Conservation (phyloP, 768 basidiomycete genomes). For the Sporobolomyces pararoseus region DNA sequence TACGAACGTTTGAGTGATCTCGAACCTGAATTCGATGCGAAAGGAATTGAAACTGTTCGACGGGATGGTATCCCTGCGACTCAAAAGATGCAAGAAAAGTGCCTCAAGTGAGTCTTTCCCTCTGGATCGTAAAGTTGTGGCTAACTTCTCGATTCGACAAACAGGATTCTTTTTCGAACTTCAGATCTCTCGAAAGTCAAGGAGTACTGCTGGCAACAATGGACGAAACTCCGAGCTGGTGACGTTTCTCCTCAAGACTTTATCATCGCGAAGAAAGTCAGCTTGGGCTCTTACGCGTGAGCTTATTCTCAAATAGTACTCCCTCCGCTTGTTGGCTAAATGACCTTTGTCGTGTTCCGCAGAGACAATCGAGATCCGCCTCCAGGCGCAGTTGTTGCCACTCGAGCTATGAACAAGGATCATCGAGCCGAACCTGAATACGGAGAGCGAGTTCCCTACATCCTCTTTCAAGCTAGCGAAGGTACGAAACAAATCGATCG, state of each 20-base stretch:
- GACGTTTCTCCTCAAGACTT: slow-evolving; percentile 85
- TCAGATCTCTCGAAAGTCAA: slow-evolving; percentile 87
- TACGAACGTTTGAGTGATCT: slow-evolving; percentile 77
- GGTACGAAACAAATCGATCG: slow-evolving; percentile 67
- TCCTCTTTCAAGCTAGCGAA: slow-evolving; percentile 63
- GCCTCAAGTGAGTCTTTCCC: slow-evolving; percentile 62
- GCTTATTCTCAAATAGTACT: slow-evolving; percentile 11
- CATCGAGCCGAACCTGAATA: slow-evolving; percentile 81
- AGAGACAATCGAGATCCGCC: slow-evolving; percentile 83
- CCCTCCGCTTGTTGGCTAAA: not conserved
- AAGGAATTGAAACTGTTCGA: slow-evolving; percentile 94
- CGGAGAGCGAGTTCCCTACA: slow-evolving; percentile 87
- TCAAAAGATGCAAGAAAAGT: slow-evolving; percentile 84
- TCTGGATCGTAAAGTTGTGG: not conserved
- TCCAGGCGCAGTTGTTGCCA: slow-evolving; percentile 85
- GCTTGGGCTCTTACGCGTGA: slow-evolving; percentile 86
- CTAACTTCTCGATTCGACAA: slow-evolving; percentile 13
- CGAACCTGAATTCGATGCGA: slow-evolving; percentile 84
- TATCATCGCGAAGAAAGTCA: slow-evolving; percentile 88
- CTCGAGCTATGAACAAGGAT: slow-evolving; percentile 67
- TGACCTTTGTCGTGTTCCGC: not conserved
- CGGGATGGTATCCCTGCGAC: slow-evolving; percentile 87
- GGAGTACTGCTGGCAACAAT: slow-evolving; percentile 75
- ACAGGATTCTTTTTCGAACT: slow-evolving; percentile 80
- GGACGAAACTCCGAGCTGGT: slow-evolving; percentile 77